Base-by-base conservation (phyloP, 305 asterid genomes). In the Rubia tinctorum region DNA sequence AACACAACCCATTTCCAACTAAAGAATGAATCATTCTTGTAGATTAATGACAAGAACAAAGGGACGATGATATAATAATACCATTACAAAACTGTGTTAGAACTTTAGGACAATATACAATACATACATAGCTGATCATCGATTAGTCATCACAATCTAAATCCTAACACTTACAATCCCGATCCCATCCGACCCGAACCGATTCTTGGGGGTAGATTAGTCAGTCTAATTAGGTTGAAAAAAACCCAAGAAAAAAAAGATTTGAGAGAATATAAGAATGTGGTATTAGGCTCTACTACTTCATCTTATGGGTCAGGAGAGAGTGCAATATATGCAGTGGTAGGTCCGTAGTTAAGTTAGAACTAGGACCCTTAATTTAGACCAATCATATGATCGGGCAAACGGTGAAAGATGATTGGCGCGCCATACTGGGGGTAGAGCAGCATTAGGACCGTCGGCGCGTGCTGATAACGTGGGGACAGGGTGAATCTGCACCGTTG, bases 351-450 rank as follows among this genome's bases (percentile, higher is more conserved):
- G 66, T 22, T 63, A 56, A 76, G 59, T 37, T 15, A 45, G 51
- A 55, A 63, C 56, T 51, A 71, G 40, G 67, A 60, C 72, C 75
- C 51, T 68, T 61, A 73, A 66, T 69, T 25, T 25, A 27, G 77
- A 37, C 39, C 40, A 58, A 39, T 66, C 23, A 11, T 61, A 10
- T 69, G 81, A 23, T 69, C 37, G 22, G 77, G 30, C 74, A 84
- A 67, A 23, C 72, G 84, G 58, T 67, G 76, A 45, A 82, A 84
- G 74, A 82, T 68, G 67, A 84, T 11, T 2, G 84, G 86, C 55
- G 86, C 88, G 23, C 96, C 95, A 69, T 83, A 80, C 73, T 87
- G 88, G 6, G 96, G 95, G 80, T 88, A 78, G 22, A 90, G 80
- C 43, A 87, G 88, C 88, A 88, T 86, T 75, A 80, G 71, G 69